A percentile compares a stretch with the other conserved stretches of the same genome.
phyloP scores from a whole-genome alignment of 768 basidiomycete genomes.

The Trametes meyenii region DNA sequence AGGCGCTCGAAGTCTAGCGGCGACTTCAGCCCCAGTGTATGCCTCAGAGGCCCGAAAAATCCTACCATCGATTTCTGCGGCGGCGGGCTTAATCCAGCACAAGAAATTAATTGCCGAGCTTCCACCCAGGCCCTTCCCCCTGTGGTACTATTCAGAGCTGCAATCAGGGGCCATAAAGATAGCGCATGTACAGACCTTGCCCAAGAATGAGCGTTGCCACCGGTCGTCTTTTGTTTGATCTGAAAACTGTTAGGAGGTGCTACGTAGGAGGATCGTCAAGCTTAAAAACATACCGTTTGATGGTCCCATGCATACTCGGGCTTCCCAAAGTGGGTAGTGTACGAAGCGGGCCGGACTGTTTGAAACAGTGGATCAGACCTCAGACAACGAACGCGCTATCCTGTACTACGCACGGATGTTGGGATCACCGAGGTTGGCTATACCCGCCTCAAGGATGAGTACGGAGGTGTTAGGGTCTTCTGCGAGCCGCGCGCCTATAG shows the following conservation, averaged over 20 bases:
- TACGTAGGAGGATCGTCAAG: background rate
- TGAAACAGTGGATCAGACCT: background rate
- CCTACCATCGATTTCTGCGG: slow-evolving; percentile 30
- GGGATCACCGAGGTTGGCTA: slow-evolving; percentile 21
- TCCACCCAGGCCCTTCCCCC: slow-evolving; percentile 34
- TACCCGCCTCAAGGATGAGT: slow-evolving; percentile 40
- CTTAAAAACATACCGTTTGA: slow-evolving; percentile 21
- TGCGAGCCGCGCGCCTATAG: slow-evolving; percentile 42
- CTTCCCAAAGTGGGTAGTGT: slow-evolving; percentile 26
- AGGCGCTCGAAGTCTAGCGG: slow-evolving; percentile 29
- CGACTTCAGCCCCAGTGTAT: background rate
- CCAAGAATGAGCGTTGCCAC: slow-evolving; percentile 15
- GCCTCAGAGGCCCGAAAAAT: background rate
- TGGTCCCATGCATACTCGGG: slow-evolving; percentile 24
- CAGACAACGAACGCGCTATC: background rate
- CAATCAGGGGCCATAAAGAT: too few species aligned
- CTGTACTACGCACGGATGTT: slow-evolving; percentile 16
- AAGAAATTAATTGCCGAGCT: slow-evolving; percentile 32
- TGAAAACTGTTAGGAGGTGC: background rate
- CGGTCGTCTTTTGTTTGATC: slow-evolving; percentile 18
- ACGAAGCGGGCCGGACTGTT: slow-evolving; percentile 25
- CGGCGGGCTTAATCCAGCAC: slow-evolving; percentile 28
- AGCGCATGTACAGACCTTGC: slow-evolving; percentile 12
- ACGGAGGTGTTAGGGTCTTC: slow-evolving; percentile 42
- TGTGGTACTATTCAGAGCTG: background rate